Percentiles rank a stretch among this genome's conserved stretches.
Evolutionary conservation across 1,284 basidiomycete genomes (phyloP).

Genomic region (Papiliotrema terrestris): DNA sequence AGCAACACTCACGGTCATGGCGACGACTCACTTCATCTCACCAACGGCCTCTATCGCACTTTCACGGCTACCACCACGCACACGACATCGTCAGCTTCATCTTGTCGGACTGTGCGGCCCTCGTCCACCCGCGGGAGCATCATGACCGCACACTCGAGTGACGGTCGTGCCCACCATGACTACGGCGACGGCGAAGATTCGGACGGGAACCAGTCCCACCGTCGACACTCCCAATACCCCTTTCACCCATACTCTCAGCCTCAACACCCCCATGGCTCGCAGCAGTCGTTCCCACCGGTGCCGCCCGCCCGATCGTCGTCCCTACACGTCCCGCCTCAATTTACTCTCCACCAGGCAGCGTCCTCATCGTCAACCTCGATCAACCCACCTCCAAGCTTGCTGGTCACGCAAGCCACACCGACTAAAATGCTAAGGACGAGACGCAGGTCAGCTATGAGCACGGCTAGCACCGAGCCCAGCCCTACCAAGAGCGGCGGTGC

Average conservation of each 20-base stretch:
- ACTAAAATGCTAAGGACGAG: constrained; percentile 5
- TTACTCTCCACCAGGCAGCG: neutral
- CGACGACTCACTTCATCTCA: neutral
- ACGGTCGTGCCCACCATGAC: neutral
- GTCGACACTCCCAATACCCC: neutral
- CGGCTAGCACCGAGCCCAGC: neutral
- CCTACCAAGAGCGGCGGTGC: neutral
- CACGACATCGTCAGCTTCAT: neutral
- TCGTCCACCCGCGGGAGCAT: neutral
- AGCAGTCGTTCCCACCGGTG: neutral
- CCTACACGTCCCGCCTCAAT: neutral
- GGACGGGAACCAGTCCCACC: neutral
- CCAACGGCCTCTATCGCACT: neutral
- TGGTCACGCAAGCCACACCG: constrained; percentile 17
- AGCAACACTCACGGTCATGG: neutral
- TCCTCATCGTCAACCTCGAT: neutral
- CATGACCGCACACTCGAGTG: neutral
- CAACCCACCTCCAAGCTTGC: constrained; percentile 7
- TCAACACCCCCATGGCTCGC: neutral
- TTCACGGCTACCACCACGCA: neutral
- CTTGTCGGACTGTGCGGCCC: neutral
- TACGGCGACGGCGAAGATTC: neutral
- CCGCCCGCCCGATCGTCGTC: constrained; percentile 1
- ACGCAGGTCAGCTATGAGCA: neutral
- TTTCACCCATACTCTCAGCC: neutral